Base-by-base conservation (phyloP, 2,329 filamentous ascomycete genomes). In the Fusarium nisikadoi region DNA sequence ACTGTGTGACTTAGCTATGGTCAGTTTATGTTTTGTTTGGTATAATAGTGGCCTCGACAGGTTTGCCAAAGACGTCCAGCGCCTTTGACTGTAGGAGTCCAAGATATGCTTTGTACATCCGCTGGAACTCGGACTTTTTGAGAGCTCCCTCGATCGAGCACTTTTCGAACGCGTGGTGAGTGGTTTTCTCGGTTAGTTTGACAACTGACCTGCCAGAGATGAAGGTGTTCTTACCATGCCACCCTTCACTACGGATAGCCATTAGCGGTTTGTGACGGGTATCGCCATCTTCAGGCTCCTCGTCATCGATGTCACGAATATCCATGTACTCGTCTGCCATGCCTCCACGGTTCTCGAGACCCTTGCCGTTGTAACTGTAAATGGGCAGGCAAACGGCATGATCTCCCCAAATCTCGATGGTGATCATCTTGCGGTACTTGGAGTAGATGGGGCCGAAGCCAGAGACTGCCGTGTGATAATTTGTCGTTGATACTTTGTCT, bases 401-500 rank as follows among this genome's bases (percentile, higher is more conserved):
- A 16, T 76, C 68, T 9, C 27, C 33, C 74, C 74, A 76, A 3
- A 13, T 41, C 9, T 75, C 70, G 7, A 76, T 20, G 14, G 76
- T 47, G 23, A 76, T 41, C 65, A 76, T 72, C 62, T 74, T 76
- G n/a, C 74, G 70, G 29, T 75, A 76, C 20, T 76, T 76, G 31
- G 74, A 76, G 57, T 74, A 57, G n/a, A 75, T 59, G 5, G 68
- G 25, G 6, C 74, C 74, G 39, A 65, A 68, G 3, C 36, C 49
- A 6, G 70, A 68, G 35, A 66, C 56, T 14, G 63, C 58, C 19
- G 59, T 39, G 50, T 74, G 66, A 35, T 31, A 19, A 20, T 72
- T 47, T 4, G 38, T 14, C 2, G 61, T 55, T 4, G 49, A 29
- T 3, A 75, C 54, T 12, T 39, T 43, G 13, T 71, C 42, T 1